A percentile compares a stretch with the other conserved stretches of the same genome.
phyloP scores from a whole-genome alignment of 768 basidiomycete species.

The Leccinum rimulosum region DNA sequence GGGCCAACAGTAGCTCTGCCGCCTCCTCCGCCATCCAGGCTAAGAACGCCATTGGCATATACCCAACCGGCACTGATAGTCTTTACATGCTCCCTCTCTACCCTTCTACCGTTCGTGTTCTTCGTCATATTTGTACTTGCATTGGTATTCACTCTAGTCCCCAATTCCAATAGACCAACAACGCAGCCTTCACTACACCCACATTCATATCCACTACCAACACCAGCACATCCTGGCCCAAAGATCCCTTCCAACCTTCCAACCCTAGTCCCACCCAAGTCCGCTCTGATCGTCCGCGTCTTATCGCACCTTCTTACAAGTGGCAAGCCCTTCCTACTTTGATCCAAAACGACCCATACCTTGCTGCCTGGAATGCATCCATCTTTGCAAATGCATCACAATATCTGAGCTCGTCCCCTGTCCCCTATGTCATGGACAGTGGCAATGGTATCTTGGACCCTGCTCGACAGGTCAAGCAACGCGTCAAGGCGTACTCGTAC shows the following conservation, averaged over 20 bases:
- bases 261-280: constrained; percentile 58
- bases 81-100: constrained; percentile 82
- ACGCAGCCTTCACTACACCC: constrained; percentile 65
- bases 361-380: constrained; percentile 83
- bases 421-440: constrained; percentile 73
- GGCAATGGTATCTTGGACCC: constrained; percentile 90
- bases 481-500: constrained; percentile 91
- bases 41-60: constrained; percentile 61
- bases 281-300: constrained; percentile 80
- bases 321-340: constrained; percentile 80
- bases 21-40: constrained; percentile 54
- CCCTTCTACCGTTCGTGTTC: constrained; percentile 74
- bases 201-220: constrained; percentile 64
- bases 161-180: constrained; percentile 55
- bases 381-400: constrained; percentile 86
- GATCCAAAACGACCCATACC: constrained; percentile 82
- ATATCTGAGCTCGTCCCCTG: constrained; percentile 63
- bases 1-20: constrained; percentile 30
- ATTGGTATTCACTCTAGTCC: neutral
- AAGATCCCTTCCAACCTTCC: constrained; percentile 70
- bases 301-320: constrained; percentile 90
- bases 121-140: neutral
- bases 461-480: constrained; percentile 84
- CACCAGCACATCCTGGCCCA: constrained; percentile 65
- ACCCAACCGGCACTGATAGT: constrained; percentile 76